Base-by-base conservation (phyloP, 1,284 basidiomycete species). In the Sporisorium sorghi region DNA sequence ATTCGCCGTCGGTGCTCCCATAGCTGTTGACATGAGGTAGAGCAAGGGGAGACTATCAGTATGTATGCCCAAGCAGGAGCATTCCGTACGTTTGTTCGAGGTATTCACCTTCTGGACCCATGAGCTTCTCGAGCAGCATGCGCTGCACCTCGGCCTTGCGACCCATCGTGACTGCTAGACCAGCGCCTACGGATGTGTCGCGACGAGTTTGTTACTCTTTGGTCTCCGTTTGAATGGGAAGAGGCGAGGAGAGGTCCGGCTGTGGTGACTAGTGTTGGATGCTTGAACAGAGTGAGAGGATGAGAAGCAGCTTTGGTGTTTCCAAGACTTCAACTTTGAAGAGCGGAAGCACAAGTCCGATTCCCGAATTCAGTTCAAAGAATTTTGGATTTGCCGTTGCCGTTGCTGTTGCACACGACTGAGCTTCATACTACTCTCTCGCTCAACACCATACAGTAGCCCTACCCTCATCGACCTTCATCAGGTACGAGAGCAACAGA, bases 91-190 rank as follows among this genome's bases (percentile, higher is more conserved):
- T 7, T 9, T 17, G n/a, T 1, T n/a, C 37, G 19, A 40, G 37
- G n/a, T 40, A 40, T 9, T 40, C 37, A 40, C 37, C 37, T 23
- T 67, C 65, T 15, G 61, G 59, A 23, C 85, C 85, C 85, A 86
- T 86, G 61, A 85, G 77, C 78, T 85, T 83, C 89, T 94, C 93
- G 55, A 95, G 87, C 85, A 94, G 90, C 89, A 93, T 94, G 75
- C 93, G 89, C 87, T 95, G 93, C 90, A 94, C 92, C 86, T 94
- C 93, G 53, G 83, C 80, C 53, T 82, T 84, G 33, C 83, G 65
- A 51, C 83, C 83, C 83, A 84, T 84, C 17, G 37, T 71, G 52
- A 14, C 46, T 11, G 23, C 32, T 37, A 56, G 48, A 24, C 42
- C 24, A 58, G 40, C 32, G 43, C 44, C 58, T 46, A 37, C 26